Base-by-base conservation (phyloP, 257 asterid species). In the Scutellaria baicalensis region DNA sequence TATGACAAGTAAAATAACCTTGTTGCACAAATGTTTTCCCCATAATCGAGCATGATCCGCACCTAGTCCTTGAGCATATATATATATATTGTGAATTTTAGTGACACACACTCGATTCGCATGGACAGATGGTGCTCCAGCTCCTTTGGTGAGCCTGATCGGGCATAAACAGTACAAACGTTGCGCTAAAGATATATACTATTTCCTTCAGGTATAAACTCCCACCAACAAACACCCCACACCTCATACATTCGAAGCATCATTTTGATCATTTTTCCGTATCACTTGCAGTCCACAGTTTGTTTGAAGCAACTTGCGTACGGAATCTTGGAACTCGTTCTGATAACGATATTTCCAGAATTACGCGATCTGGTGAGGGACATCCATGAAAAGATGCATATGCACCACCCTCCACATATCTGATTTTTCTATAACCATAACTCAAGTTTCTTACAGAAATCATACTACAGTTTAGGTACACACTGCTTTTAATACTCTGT, bases 261-360 rank as follows among this genome's bases (percentile, higher is more conserved):
- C 5, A 27, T 36, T 9, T n/a, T 50, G 16, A 8, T 20, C 1
- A 5, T 38, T 42, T 55, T 35, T 45, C 54, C 9, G 8, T 59
- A 64, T 61, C 2, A 42, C 17, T 56, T 71, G 84, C 85, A 92
- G 96, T 89, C 96, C 14, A 75, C 86, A 8, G 72, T 86, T 20
- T 92, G 96, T 69, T 72, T 92, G 75, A 89, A 92, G 91, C 98
- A 92, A 83, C 87, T 92, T 48, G 93, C 83, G 0, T 92, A 86
- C 68, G 96, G 85, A 68, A 90, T 92, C 70, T 72, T 92, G 42
- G 98, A 92, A 80, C 94, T 89, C 23, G 77, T 86, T 51, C 87
- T 92, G 27, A 66, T 89, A 51, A 79, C 96, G 8, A 57, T 89
- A 51, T 92, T 86, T 70, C 98, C 98, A 21, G 96, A 92, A 84